Percentiles rank a stretch among this genome's conserved stretches.
phyloP scores from a whole-genome alignment of 2,329 filamentous ascomycete genomes.

The Macroventuria anomochaeta region DNA sequence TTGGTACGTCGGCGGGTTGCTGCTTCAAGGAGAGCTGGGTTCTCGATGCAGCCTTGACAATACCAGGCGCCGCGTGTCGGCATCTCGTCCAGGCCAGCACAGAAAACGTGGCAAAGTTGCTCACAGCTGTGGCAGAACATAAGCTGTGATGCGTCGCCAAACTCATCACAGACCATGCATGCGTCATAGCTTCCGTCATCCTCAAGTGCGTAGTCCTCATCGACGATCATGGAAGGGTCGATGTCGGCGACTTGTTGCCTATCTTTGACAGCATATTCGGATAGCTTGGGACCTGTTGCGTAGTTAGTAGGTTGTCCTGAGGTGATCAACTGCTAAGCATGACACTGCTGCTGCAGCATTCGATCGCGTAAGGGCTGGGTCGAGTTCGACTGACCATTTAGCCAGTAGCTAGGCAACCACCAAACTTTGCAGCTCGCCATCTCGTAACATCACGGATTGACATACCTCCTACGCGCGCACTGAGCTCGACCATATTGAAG shows the following conservation, averaged over 20 bases:
- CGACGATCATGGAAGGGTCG: conserved; percentile 78
- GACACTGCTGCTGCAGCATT: conserved; percentile 10
- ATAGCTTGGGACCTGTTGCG: conserved; percentile 59
- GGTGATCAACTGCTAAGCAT: neutral
- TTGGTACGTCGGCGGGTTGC: conserved; percentile 38
- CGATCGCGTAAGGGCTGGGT: conserved; percentile 25
- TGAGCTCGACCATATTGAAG: conserved; percentile 90
- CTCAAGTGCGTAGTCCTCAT: conserved; percentile 66
- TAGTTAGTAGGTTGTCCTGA: conserved; percentile 22
- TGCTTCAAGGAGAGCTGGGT: conserved; percentile 47
- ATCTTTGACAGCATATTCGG: conserved; percentile 73
- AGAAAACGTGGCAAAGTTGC: conserved; percentile 88
- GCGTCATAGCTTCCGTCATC: conserved; percentile 61
- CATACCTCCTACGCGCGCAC: conserved; percentile 78
- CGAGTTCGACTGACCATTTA: conserved; percentile 43
- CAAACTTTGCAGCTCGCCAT: conserved; percentile 24
- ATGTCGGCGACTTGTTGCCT: conserved; percentile 91
- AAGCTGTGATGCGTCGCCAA: conserved; percentile 82
- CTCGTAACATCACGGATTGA: conserved; percentile 29
- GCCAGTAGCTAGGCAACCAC: conserved; percentile 31
- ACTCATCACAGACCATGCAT: conserved; percentile 82
- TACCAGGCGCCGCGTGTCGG: conserved; percentile 81
- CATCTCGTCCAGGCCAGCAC: conserved; percentile 79
- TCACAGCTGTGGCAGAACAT: conserved; percentile 93
- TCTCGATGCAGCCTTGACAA: conserved; percentile 76